Percentiles rank a stretch among this genome's conserved stretches.
These are phyloP conservation scores for Tuber umbilicatum DNA, from an alignment of 495 filamentous ascomycete genomes.

Conservation along the genomic window DNA sequence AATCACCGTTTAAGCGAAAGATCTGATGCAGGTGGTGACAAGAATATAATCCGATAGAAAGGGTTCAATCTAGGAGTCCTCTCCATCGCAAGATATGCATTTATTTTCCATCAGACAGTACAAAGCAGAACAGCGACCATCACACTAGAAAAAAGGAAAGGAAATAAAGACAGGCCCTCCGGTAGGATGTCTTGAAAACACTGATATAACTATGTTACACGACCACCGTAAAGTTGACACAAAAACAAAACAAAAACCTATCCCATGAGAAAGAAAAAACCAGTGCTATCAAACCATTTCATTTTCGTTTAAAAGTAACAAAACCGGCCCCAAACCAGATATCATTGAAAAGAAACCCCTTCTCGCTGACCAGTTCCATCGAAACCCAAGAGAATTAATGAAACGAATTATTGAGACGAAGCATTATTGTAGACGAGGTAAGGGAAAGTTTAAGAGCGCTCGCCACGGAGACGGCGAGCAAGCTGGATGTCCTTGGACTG, in stretches of 20 bases:
- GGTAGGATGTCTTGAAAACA: neutral
- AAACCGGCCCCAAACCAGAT: conserved; percentile 26
- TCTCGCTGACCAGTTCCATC: neutral
- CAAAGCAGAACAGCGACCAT: neutral
- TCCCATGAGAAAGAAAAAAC: conserved; percentile 40
- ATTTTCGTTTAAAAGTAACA: conserved; percentile 41
- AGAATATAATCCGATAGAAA: neutral
- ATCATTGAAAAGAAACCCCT: conserved; percentile 19
- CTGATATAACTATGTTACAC: conserved; percentile 33
- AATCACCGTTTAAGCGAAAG: neutral
- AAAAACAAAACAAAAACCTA: conserved; percentile 34
- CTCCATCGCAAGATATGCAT: neutral
- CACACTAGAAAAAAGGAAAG: neutral
- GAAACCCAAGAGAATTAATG: conserved; percentile 17
- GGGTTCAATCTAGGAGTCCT: neutral
- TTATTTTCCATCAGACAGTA: neutral
- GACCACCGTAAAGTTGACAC: conserved; percentile 35
- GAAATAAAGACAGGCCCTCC: too few species aligned
- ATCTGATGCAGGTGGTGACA: neutral
- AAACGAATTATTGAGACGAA: conserved; percentile 10
- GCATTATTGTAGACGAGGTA: conserved; percentile 5
- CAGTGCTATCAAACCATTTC: conserved; percentile 38
- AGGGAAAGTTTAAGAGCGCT: conserved; percentile 61
- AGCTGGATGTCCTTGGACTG: conserved; percentile 96
- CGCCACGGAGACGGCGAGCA: conserved; percentile 90